These are phyloP conservation scores for Peterozyma xylosa DNA, from an alignment of 805 yeast species.

Conservation along the genomic window DNA sequence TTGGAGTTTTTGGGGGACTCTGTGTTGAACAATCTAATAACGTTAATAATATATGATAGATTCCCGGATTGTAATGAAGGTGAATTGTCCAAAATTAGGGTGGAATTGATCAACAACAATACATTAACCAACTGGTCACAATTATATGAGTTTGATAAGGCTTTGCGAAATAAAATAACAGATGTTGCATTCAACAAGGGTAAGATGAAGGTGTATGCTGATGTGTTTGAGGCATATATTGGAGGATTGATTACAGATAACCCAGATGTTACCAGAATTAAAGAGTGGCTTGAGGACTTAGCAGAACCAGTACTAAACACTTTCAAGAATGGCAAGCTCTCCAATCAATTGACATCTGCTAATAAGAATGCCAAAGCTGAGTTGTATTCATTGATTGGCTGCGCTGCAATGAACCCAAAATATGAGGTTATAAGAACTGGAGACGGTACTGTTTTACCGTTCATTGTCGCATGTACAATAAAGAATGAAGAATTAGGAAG, in stretches of 20 bases:
- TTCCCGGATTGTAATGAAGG: constrained; percentile 80
- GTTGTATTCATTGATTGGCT: constrained; percentile 73
- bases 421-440: constrained; percentile 43
- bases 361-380: constrained; percentile 69
- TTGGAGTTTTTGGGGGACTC: constrained; percentile 91
- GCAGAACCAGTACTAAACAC: constrained; percentile 36
- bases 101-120: constrained; percentile 65
- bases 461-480: constrained; percentile 59
- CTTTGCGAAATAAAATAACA: constrained; percentile 43
- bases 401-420: constrained; percentile 55
- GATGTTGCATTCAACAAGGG: constrained; percentile 39
- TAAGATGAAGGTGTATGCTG: constrained; percentile 71
- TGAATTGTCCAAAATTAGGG: constrained; percentile 61
- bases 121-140: constrained; percentile 65
- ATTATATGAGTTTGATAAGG: constrained; percentile 57
- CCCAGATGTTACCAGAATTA: constrained; percentile 37
- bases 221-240: constrained; percentile 87
- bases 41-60: constrained; percentile 54
- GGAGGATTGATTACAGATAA: constrained; percentile 73
- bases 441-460: constrained; percentile 33
- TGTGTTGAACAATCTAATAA: constrained; percentile 63
- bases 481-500: constrained; percentile 60
- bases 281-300: constrained; percentile 48
- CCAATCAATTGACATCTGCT: constrained; percentile 27
- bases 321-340: constrained; percentile 24